These are phyloP conservation scores for Hamamelis virginiana DNA, from an alignment of 164 flowering plant species.

Conservation along the genomic window DNA sequence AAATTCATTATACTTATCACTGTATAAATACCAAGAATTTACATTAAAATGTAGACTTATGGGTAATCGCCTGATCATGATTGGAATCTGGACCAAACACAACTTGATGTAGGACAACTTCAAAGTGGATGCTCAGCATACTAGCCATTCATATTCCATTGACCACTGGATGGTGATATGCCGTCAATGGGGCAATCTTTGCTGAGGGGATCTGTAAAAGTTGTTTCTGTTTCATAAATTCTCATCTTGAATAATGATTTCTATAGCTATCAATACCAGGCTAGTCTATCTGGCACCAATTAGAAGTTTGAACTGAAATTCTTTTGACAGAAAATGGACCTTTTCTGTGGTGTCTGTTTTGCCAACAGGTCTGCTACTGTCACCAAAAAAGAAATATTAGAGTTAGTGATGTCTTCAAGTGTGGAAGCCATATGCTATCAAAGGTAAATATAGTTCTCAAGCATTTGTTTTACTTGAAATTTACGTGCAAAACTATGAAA, in stretches of 20 bases:
- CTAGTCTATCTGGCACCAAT: slow-evolving; percentile 16
- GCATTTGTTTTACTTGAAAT: background rate
- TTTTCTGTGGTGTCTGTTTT: slow-evolving; percentile 4
- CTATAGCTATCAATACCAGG: background rate
- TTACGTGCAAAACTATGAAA: background rate
- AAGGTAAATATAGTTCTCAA: background rate
- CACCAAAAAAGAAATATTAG: slow-evolving; percentile 5
- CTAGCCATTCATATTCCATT: background rate
- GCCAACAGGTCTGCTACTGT: slow-evolving; percentile 4
- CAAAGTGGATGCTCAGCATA: background rate
- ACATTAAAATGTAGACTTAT: background rate
- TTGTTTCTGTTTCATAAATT: slow-evolving; percentile 10
- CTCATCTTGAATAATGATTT: background rate
- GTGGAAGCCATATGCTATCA: background rate
- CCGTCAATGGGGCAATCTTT: slow-evolving; percentile 11
- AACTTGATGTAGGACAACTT: background rate
- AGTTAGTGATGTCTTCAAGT: background rate
- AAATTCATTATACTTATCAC: background rate
- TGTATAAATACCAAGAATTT: background rate
- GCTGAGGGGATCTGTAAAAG: background rate
- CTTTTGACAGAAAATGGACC: slow-evolving; percentile 13
- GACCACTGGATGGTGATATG: slow-evolving; percentile 6
- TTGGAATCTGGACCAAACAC: background rate
- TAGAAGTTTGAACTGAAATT: slow-evolving; percentile 8
- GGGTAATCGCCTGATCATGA: background rate